A percentile compares a stretch with the other conserved stretches of the same genome.
These are phyloP conservation scores for Russula virescens DNA, from an alignment of 768 basidiomycete genomes.

Conservation along the genomic window DNA sequence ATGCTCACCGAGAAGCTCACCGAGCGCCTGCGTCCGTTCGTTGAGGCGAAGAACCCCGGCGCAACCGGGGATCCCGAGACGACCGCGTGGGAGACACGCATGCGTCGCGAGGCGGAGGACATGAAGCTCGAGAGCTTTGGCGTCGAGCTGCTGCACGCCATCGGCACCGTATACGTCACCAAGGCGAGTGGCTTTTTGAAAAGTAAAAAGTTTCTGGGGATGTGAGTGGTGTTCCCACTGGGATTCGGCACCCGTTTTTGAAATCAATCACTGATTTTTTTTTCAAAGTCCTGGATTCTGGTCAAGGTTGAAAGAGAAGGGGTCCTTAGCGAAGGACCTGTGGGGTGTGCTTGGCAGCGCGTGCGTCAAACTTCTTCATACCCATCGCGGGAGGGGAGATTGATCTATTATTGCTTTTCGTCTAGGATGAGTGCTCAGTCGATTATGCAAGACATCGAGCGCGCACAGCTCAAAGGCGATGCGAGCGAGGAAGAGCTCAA, in stretches of 20 bases:
- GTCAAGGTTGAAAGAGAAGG: constrained; percentile 92
- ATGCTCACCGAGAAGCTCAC: constrained; percentile 71
- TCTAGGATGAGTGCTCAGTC: constrained; percentile 64
- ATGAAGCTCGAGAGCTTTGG: constrained; percentile 97
- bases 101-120: constrained; percentile 85
- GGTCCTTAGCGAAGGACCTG: constrained; percentile 87
- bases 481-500: constrained; percentile 78
- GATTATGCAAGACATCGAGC: constrained; percentile 88
- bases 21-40: constrained; percentile 83
- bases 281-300: constrained; percentile 66
- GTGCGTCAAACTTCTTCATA: constrained; percentile 41
- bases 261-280: constrained; percentile 32
- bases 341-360: constrained; percentile 97
- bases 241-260: not conserved
- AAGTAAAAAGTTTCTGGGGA: constrained; percentile 84
- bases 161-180: constrained; percentile 87
- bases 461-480: constrained; percentile 83
- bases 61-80: constrained; percentile 81
- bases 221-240: constrained; percentile 44
- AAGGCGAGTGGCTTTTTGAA: constrained; percentile 91
- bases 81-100: constrained; percentile 64
- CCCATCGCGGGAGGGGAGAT: not conserved
- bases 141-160: constrained; percentile 89
- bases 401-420: not conserved
- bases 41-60: constrained; percentile 83